Conservation (phyloP, 129 eudicot genomes). For the Chrysanthemum seticuspe region DNA sequence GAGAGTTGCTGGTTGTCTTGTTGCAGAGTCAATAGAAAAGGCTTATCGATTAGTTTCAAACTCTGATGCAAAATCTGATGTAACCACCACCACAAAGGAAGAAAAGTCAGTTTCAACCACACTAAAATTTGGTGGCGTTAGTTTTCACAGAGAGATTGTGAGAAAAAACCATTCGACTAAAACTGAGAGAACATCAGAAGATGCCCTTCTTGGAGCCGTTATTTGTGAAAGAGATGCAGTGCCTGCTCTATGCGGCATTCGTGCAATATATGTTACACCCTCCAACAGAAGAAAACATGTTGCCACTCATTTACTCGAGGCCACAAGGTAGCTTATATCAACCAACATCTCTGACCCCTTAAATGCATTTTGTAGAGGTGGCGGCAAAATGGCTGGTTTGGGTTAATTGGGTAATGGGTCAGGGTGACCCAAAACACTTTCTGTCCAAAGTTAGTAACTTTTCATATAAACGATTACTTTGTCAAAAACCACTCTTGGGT, state of each 20-base stretch:
- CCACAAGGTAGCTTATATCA: conserved; percentile 52
- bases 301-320: conserved; percentile 75
- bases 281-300: conserved; percentile 71
- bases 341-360: neutral
- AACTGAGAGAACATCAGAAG: conserved; percentile 24
- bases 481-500: neutral
- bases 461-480: neutral
- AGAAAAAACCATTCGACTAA: conserved; percentile 27
- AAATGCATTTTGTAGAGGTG: neutral
- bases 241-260: conserved; percentile 71
- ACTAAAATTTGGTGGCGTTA: conserved; percentile 61
- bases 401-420: neutral
- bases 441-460: neutral
- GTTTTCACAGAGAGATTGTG: conserved; percentile 56
- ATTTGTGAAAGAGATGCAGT: conserved; percentile 64
- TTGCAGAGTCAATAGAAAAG: conserved; percentile 54
- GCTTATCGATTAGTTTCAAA: conserved; percentile 49
- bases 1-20: conserved; percentile 63
- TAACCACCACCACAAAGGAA: conserved; percentile 24
- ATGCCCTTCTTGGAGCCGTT: conserved; percentile 42
- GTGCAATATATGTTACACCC: conserved; percentile 93
- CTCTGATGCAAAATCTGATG: conserved; percentile 28
- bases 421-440: neutral
- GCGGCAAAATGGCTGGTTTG: neutral
- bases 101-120: conserved; percentile 34